These are phyloP conservation scores for Xylaria sp. DNA, from an alignment of 2,329 filamentous ascomycete species.

Conservation along the genomic window DNA sequence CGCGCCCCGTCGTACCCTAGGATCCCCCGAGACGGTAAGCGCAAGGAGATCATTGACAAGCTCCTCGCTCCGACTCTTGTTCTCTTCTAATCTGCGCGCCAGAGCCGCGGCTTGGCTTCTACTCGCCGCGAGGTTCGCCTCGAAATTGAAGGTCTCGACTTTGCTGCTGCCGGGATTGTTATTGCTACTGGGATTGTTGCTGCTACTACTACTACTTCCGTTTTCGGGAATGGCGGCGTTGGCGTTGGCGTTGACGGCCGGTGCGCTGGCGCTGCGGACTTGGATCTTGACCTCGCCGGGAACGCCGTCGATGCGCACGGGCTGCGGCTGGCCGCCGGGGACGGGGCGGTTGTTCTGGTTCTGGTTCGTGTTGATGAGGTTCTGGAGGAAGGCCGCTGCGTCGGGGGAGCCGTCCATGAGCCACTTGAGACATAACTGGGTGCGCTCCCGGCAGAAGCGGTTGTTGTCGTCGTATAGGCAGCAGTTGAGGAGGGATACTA, in stretches of 20 bases:
- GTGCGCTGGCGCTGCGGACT: slow-evolving; percentile 54
- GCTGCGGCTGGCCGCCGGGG: slow-evolving; percentile 49
- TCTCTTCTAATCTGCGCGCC: slow-evolving; percentile 42
- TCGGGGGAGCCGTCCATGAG: slow-evolving; percentile 79
- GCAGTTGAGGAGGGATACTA: slow-evolving; percentile 88
- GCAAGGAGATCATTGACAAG: slow-evolving; percentile 50
- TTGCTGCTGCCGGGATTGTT: not conserved
- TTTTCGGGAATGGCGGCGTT: slow-evolving; percentile 16
- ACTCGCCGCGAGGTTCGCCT: slow-evolving; percentile 30
- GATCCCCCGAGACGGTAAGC: slow-evolving; percentile 41
- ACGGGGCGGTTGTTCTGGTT: slow-evolving; percentile 34
- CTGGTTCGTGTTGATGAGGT: slow-evolving; percentile 60
- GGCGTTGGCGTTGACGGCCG: slow-evolving; percentile 34
- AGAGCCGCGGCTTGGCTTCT: slow-evolving; percentile 34
- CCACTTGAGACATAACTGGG: slow-evolving; percentile 89
- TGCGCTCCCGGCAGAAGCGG: slow-evolving; percentile 91
- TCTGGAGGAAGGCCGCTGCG: slow-evolving; percentile 76
- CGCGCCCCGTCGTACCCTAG: slow-evolving; percentile 29
- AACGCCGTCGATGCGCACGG: slow-evolving; percentile 65
- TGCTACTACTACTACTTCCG: not conserved
- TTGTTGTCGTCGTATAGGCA: slow-evolving; percentile 94
- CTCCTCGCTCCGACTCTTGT: slow-evolving; percentile 48
- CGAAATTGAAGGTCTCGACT: slow-evolving; percentile 31
- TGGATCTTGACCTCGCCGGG: slow-evolving; percentile 67
- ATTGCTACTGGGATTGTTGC: slow-evolving; percentile 1